Base-by-base conservation (phyloP, 371 early-diverging fungal species). In the Saksenaea vasiformis region DNA sequence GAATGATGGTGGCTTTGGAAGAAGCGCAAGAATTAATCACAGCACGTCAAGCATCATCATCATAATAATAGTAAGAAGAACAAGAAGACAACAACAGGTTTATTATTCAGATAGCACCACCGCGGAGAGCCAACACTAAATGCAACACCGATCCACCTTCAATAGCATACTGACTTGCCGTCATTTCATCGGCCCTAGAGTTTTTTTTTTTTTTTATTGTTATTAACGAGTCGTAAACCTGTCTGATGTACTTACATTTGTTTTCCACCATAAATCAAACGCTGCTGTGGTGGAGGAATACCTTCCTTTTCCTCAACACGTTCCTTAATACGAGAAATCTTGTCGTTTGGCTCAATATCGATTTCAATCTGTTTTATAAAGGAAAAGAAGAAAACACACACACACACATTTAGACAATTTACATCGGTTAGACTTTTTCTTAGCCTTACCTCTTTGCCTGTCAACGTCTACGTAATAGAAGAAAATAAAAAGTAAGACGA, bases 91-190 rank as follows among this genome's bases (percentile, higher is more conserved):
- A 22, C 17, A 22, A 47, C 22, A 7, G 22, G 22, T 19, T 0
- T 9, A 4, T 60, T 28, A 36, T n/a, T 61, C 65, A 72, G 54
- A 67, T 58, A n/a, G 10, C n/a, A 38, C 99, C 99, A 57, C 99
- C 99, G 77, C 99, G 94, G 60, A 99, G 90, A 28, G 99, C 97
- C 66, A 99, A 84, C 13, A 99, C 98, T 80, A 99, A 86, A 78
- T 99, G 99, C 47, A 99, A 84, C 15, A 97, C 95, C 13, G 91
- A 91, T 27, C 97, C 98, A 51, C 91, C 93, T 65, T 85, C 87
- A 66, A 98, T 90, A 62, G 82, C 83, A 75, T 92, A 95, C 19
- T 93, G 90, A 0, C 65, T 68, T 1, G 93, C 92, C 11, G 87
- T 86, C 70, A 91, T 91, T 11, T 95, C 93, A 67, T 98, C 97